Evolutionary conservation across 2,329 filamentous ascomycete species (phyloP), one percentile per base, ranked within the genome.

Genomic region (Fusarium hostae): DNA sequence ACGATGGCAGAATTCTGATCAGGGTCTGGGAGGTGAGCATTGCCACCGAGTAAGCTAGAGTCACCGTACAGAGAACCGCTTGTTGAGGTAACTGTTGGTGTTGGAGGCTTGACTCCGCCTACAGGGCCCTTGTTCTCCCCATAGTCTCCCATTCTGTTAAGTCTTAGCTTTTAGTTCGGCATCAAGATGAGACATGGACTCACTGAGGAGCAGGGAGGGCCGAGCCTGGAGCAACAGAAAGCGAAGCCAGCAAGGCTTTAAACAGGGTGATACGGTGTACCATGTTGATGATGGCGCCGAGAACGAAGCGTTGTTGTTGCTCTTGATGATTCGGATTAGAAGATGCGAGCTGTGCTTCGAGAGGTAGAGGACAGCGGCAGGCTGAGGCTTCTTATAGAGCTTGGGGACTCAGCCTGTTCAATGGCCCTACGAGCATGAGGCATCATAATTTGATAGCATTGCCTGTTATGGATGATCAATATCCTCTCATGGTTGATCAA

Each of bases 121-220:
- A 66, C 63, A 6, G 50, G 60, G 1, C 63, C 63, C 15, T n/a
- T 45, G n/a, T 66, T 66, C 26, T 66, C 63, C 20, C 63, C 63
- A 45, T 66, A 66, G n/a, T 59, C 34, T n/a, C 63, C 60, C 37
- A 66, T 66, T 30, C 63, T 65, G 0, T 30, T 30, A 12, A 1
- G 30, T 3, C 1, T 59, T 41, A 64, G 39, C n/a, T n/a, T 15
- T 20, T 35, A 3, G 7, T 35, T 5, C 0, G 4, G 12, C 4
- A 18, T 18, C 1, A 26, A 16, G n/a, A 16, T 10, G n/a, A 15
- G 12, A 6, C 5, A 6, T 6, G 3, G 9, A 59, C 63, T 40
- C 20, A 66, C 63, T 66, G 63, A 7, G 63, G 63, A 9, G 63
- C 60, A 8, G 63, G 63, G 2, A 51, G 37, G 4, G 60, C 51